These are phyloP conservation scores for Claviceps purpurea DNA, from an alignment of 2,329 filamentous ascomycete species.

Conservation along the genomic window DNA sequence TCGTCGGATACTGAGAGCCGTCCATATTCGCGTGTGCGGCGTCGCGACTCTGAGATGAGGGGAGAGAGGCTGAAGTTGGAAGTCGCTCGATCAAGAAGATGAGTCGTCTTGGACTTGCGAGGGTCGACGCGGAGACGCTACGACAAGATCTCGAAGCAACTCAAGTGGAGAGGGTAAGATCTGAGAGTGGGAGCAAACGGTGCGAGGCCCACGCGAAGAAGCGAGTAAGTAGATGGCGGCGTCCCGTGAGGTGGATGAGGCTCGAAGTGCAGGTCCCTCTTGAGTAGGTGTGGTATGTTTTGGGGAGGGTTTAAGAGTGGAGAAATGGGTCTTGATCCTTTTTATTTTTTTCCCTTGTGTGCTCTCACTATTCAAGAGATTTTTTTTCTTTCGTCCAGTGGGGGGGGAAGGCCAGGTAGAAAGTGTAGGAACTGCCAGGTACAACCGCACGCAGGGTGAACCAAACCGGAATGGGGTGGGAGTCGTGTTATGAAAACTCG, in stretches of 20 bases:
- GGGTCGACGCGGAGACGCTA: slow-evolving; percentile 3
- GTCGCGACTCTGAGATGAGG: slow-evolving; percentile 17
- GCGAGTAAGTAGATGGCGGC: slow-evolving; percentile 12
- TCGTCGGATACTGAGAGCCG: slow-evolving; percentile 39
- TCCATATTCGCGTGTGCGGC: slow-evolving; percentile 34
- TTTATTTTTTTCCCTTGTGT: slow-evolving; percentile 18
- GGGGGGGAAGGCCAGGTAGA: slow-evolving; percentile 6
- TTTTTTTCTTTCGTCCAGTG: slow-evolving; percentile 18
- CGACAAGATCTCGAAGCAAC: slow-evolving; percentile 3
- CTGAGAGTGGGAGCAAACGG: slow-evolving; percentile 5
- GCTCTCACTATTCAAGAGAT: slow-evolving; percentile 1
- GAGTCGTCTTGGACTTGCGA: slow-evolving; percentile 1
- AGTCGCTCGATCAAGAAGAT: background rate
- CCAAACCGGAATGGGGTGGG: slow-evolving; percentile 16
- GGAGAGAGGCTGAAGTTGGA: slow-evolving; percentile 3
- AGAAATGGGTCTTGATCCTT: slow-evolving; percentile 31
- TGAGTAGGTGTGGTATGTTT: slow-evolving; percentile 26
- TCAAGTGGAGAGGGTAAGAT: slow-evolving; percentile 10
- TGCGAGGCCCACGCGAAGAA: slow-evolving; percentile 15
- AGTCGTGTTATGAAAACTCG: slow-evolving; percentile 8
- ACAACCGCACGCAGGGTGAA: slow-evolving; percentile 10
- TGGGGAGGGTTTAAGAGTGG: slow-evolving; percentile 33
- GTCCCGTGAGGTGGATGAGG: slow-evolving; percentile 26
- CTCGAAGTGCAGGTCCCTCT: slow-evolving; percentile 24
- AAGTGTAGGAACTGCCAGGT: slow-evolving; percentile 9